Evolutionary conservation across 2,329 filamentous ascomycete genomes (phyloP).

Genomic region (Teratosphaeriaceae sp.): DNA sequence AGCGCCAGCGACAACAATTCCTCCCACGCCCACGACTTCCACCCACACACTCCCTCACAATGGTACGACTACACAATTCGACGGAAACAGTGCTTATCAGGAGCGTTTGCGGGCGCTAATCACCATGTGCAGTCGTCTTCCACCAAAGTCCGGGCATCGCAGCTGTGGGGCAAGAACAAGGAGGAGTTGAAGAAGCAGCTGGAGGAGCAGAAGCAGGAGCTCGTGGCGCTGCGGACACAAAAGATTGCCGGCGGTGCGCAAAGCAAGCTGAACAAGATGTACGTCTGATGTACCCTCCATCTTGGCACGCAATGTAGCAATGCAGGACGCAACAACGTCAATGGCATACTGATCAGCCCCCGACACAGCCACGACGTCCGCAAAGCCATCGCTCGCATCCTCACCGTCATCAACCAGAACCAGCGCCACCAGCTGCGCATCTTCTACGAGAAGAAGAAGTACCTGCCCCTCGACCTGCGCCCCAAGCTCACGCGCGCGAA

Average conservation of each 20-base stretch:
- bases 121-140: slow-evolving; percentile 44
- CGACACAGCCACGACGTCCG: slow-evolving; percentile 82
- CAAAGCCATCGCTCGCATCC: slow-evolving; percentile 98
- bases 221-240: slow-evolving; percentile 93
- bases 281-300: slow-evolving; percentile 37
- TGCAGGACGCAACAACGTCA: neutral
- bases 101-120: neutral
- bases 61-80: slow-evolving; percentile 18
- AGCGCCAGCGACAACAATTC: slow-evolving; percentile 7
- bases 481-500: slow-evolving; percentile 97
- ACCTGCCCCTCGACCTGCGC: slow-evolving; percentile 96
- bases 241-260: slow-evolving; percentile 91
- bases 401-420: slow-evolving; percentile 99
- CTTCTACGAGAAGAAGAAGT: slow-evolving; percentile 99
- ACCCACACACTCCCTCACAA: slow-evolving; percentile 10
- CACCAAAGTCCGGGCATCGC: slow-evolving; percentile 83
- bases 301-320: neutral
- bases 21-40: slow-evolving; percentile 8
- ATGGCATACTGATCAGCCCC: neutral
- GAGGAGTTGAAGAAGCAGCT: slow-evolving; percentile 95
- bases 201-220: slow-evolving; percentile 90
- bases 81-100: neutral
- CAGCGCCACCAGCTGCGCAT: slow-evolving; percentile 95
- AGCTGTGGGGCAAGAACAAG: slow-evolving; percentile 99
- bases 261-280: slow-evolving; percentile 98